Evolutionary conservation across 805 yeast genomes (phyloP), one percentile per base, ranked within the genome.

Genomic region (Kuraishia borneana): DNA sequence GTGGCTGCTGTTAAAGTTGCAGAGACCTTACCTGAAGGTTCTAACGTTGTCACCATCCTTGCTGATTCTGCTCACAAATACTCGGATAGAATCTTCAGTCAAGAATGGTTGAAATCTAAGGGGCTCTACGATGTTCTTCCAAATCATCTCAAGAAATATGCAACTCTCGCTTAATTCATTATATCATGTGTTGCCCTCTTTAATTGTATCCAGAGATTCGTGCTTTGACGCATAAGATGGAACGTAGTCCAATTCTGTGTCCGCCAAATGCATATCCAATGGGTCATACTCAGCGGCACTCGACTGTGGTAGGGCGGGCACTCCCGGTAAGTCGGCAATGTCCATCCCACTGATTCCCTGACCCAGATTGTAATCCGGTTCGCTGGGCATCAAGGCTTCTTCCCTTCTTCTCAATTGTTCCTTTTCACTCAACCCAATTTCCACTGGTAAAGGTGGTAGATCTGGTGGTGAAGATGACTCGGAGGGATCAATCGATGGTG

Each of bases 11-110:
- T 68, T 30, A 72, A 75, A 50, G 76, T 83, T 14, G 95, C 96
- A 3, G 56, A 75, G 54, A 50, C 60, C 5, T 66, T 85, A 34
- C 95, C 95, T 2, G 85, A 82, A 45, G 74, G 76, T 21, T 61
- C 82, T 8, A 87, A 83, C 40, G 81, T 88, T 18, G 96, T 83
- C 21, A 88, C 96, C 0, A 68, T 88, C n/a, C 61, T 88, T 41
- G 83, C 92, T 34, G 96, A 88, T 52, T 76, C 92, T 18, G 95
- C 94, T 27, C 94, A 85, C 54, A 82, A 88, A 47, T 88, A 88
- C 48, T 76, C 87, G 13, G 88, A 81, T 42, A 63, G 94, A 35
- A 61, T 87, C 27, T 88, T 88, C 59, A 76, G 87, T 44, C 69
- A 70, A 52, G 63, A 63, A 36, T 87, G 95, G 95, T 65, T 87